Conservation (phyloP, 1,284 basidiomycete genomes). For the Puccinia coronata region DNA sequence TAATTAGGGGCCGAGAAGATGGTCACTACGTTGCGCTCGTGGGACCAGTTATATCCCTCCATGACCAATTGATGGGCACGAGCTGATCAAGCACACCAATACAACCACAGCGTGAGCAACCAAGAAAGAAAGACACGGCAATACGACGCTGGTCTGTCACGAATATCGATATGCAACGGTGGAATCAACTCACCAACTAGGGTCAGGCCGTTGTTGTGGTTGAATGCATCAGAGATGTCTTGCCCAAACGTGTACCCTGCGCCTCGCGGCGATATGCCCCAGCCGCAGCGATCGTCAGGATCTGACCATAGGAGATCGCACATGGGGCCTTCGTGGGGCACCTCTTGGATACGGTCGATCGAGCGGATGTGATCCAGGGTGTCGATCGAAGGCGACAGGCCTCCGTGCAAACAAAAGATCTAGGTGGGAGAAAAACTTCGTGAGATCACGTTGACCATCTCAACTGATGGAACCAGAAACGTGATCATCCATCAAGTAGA, state of each 20-base stretch:
- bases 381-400: constrained; percentile 97
- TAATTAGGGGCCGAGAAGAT: constrained; percentile 99
- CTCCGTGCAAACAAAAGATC: constrained; percentile 99
- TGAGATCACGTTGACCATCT: background rate
- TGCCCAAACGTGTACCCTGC: constrained; percentile 99
- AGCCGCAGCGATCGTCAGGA: constrained; percentile 97
- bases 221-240: constrained; percentile 96
- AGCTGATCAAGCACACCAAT: constrained; percentile 63
- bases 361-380: constrained; percentile 98
- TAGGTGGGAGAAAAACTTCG: constrained; percentile 57
- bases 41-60: constrained; percentile 98
- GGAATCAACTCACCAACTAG: constrained; percentile 66
- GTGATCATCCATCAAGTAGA: background rate
- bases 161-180: background rate
- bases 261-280: constrained; percentile 98
- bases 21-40: constrained; percentile 99
- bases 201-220: constrained; percentile 98
- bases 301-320: constrained; percentile 99
- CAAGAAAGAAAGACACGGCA: no score
- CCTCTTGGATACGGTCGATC: constrained; percentile 97
- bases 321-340: constrained; percentile 99
- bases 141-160: background rate
- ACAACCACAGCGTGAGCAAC: background rate
- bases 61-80: constrained; percentile 96
- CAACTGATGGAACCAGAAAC: background rate